Evolutionary conservation across 2,329 filamentous ascomycete species (phyloP).

Genomic region (Neofusicoccum laricinum): DNA sequence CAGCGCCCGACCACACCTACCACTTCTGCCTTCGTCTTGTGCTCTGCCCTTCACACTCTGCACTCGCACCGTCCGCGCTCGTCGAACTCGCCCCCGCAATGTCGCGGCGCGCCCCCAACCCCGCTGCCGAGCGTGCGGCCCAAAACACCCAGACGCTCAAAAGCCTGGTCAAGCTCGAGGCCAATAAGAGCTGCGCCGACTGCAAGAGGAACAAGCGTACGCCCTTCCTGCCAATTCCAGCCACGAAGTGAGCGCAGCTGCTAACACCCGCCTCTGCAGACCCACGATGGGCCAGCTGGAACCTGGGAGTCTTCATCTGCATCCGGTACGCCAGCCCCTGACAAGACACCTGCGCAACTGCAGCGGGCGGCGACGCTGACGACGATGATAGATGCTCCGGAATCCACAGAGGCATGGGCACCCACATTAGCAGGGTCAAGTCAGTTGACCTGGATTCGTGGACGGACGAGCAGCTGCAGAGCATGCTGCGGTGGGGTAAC

Average conservation of each 20-base stretch:
- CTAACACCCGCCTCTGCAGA: slow-evolving; percentile 53
- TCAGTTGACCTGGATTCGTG: slow-evolving; percentile 96
- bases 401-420: slow-evolving; percentile 98
- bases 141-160: slow-evolving; percentile 95
- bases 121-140: slow-evolving; percentile 80
- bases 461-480: slow-evolving; percentile 97
- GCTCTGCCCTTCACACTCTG: background rate
- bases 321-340: slow-evolving; percentile 58
- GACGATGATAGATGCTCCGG: slow-evolving; percentile 69
- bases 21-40: background rate
- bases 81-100: slow-evolving; percentile 45
- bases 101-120: slow-evolving; percentile 73
- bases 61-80: background rate
- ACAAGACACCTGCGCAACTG: background rate
- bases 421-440: slow-evolving; percentile 96
- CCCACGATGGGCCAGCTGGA: slow-evolving; percentile 99
- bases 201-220: slow-evolving; percentile 98
- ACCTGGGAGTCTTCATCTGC: slow-evolving; percentile 93
- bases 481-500: slow-evolving; percentile 93
- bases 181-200: slow-evolving; percentile 95
- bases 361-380: slow-evolving; percentile 12
- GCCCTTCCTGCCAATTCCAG: slow-evolving; percentile 34
- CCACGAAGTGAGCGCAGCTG: background rate
- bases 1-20: background rate
- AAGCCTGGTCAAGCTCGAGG: slow-evolving; percentile 86